Percentiles rank a stretch among this genome's conserved stretches.
phyloP scores from a whole-genome alignment of 371 early-diverging fungal species.

The Coemansia sp. region DNA sequence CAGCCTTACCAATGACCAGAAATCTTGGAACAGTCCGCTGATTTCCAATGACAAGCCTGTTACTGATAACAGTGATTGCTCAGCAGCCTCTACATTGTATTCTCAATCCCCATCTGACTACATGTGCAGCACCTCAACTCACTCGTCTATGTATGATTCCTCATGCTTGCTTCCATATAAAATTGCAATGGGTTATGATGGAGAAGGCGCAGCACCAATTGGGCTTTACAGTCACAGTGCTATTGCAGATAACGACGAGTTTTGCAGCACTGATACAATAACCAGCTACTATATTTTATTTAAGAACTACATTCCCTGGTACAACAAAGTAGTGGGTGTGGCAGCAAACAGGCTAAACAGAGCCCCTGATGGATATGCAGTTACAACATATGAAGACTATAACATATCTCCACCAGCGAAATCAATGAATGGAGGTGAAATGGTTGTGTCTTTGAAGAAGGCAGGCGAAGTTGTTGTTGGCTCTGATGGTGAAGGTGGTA shows the following conservation, averaged over 20 bases:
- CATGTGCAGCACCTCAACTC: conserved; percentile 5
- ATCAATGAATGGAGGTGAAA: neutral
- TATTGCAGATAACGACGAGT: conserved; percentile 1
- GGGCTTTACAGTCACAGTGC: conserved; percentile 21
- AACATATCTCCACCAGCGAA: neutral
- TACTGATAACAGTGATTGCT: neutral
- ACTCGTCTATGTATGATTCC: conserved; percentile 1
- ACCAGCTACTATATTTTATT: conserved; percentile 9
- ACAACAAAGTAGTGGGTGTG: neutral
- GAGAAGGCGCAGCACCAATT: conserved; percentile 2
- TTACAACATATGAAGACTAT: neutral
- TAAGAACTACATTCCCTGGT: conserved; percentile 8
- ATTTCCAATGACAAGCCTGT: neutral
- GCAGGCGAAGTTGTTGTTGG: conserved; percentile 1
- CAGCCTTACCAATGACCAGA: neutral
- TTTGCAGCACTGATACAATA: conserved; percentile 5
- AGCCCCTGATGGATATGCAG: conserved; percentile 3
- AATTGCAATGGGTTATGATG: conserved; percentile 1
- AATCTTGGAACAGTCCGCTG: conserved; percentile 3
- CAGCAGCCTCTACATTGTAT: conserved; percentile 6
- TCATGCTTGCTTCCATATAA: conserved; percentile 14
- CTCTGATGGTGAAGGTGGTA: neutral
- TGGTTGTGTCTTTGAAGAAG: neutral
- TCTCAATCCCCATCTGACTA: neutral
- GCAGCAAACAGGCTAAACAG: neutral